Conservation (phyloP, 2,329 filamentous ascomycete species). For the Hymenoscyphus fructigenus region DNA sequence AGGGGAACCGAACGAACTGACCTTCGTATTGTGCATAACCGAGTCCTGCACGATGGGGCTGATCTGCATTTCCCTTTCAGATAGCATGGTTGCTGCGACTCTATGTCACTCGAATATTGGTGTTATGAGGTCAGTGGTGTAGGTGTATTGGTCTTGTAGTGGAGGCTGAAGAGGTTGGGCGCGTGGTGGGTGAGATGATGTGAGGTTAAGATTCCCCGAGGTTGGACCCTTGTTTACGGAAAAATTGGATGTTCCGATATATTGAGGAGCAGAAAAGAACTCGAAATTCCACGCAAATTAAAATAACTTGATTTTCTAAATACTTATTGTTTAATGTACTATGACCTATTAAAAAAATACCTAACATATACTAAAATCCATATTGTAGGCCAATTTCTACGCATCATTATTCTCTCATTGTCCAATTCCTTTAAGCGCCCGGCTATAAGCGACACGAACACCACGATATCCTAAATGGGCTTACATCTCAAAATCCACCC, state of each 20-base stretch:
- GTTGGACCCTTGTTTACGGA: neutral
- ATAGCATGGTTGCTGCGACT: slow-evolving; percentile 52
- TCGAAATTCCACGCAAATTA: too few species aligned
- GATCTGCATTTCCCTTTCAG: slow-evolving; percentile 73
- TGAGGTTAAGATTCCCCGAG: slow-evolving; percentile 5
- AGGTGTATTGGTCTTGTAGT: neutral
- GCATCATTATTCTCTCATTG: too few species aligned
- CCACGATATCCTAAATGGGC: neutral
- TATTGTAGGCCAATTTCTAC: too few species aligned
- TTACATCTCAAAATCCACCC: neutral
- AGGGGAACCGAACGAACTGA: slow-evolving; percentile 39
- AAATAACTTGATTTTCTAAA: too few species aligned
- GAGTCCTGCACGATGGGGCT: slow-evolving; percentile 76
- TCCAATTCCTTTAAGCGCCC: neutral
- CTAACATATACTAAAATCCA: too few species aligned
- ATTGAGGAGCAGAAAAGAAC: neutral
- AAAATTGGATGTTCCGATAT: neutral
- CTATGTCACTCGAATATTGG: neutral
- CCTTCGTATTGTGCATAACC: slow-evolving; percentile 78
- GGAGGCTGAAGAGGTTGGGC: neutral
- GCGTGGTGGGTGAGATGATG: slow-evolving; percentile 3
- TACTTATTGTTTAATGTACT: too few species aligned
- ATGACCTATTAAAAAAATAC: too few species aligned
- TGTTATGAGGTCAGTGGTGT: neutral
- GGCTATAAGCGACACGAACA: neutral